These are phyloP conservation scores for Celoporthe dispersa DNA, from an alignment of 2,329 filamentous ascomycete species.

Conservation along the genomic window DNA sequence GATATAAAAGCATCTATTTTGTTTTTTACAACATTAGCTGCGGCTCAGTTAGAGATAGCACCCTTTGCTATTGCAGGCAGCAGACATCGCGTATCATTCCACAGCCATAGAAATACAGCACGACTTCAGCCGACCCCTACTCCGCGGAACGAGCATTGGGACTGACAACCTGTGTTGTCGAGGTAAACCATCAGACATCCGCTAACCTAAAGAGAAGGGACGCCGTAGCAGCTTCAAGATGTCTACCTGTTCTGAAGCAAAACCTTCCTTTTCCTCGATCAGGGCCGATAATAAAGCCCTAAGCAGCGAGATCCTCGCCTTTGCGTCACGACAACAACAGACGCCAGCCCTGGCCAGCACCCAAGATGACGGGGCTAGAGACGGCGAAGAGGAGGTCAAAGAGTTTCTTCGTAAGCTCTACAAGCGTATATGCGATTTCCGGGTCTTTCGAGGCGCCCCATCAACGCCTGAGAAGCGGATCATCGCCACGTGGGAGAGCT, in stretches of 20 bases:
- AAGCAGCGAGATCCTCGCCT: background rate
- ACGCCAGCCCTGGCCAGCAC: no score
- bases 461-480: slow-evolving; percentile 11
- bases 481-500: slow-evolving; percentile 23
- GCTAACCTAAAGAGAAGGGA: background rate
- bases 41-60: background rate
- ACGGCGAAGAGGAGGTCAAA: background rate
- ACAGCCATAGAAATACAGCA: background rate
- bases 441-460: slow-evolving; percentile 44
- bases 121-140: background rate
- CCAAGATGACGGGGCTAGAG: background rate
- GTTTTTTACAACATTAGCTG: background rate
- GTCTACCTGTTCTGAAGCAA: background rate
- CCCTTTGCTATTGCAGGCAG: background rate
- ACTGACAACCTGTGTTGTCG: background rate
- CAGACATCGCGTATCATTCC: background rate
- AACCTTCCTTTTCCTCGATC: background rate
- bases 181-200: background rate
- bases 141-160: background rate
- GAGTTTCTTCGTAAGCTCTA: slow-evolving; percentile 11
- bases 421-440: slow-evolving; percentile 8
- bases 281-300: slow-evolving; percentile 5
- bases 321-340: background rate
- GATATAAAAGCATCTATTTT: background rate
- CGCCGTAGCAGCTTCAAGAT: background rate